Conservation (phyloP, 371 early-diverging fungal genomes). For the Mortierella sp. region DNA sequence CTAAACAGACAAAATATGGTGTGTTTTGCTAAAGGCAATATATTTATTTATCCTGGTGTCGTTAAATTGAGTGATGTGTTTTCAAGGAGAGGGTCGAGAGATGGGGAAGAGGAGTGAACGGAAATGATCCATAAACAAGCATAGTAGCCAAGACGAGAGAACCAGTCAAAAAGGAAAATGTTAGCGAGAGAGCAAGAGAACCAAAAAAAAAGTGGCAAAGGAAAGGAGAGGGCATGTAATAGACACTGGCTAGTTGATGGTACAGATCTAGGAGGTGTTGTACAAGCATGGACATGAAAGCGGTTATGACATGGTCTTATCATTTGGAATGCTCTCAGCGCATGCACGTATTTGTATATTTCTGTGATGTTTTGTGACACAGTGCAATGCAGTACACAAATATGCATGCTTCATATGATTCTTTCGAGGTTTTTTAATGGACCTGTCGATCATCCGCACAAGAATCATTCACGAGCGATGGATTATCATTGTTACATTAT, state of each 20-base stretch:
- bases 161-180: no score
- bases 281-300: background rate
- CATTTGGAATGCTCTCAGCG: background rate
- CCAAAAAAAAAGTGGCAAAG: background rate
- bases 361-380: background rate
- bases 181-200: background rate
- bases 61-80: background rate
- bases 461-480: background rate
- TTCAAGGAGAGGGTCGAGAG: background rate
- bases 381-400: background rate
- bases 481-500: background rate
- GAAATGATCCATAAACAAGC: background rate
- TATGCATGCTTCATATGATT: no score
- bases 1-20: background rate
- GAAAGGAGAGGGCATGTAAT: background rate
- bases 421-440: background rate
- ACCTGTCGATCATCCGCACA: background rate
- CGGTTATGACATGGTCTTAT: background rate
- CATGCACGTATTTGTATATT: background rate
- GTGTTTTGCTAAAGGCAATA: background rate
- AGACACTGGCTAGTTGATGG: background rate
- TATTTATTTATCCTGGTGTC: background rate
- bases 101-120: background rate
- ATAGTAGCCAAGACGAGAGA: no score
- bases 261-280: constrained; percentile 1